Evolutionary conservation across 164 flowering plant species (phyloP), one percentile per base, ranked within the genome.

Genomic region (Chimonanthus praecox): DNA sequence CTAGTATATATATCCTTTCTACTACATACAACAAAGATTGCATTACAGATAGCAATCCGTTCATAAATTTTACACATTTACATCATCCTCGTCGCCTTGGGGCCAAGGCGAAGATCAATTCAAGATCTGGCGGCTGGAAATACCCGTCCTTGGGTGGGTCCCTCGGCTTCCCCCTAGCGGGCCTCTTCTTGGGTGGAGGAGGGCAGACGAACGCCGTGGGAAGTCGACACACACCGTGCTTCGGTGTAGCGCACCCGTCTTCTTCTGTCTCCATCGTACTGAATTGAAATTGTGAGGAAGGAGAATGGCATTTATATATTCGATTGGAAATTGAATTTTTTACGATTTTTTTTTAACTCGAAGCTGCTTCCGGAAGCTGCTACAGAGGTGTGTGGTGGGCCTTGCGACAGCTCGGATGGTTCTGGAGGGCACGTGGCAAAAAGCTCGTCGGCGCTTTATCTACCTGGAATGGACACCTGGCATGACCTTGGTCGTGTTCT

Each of bases 71-170:
- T 54, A 54, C 16, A 54, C 4, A 54, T 54, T 13, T 54, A 54
- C 60, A 54, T 54, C 4, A 54, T 44, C 16, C 49, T 66, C 68
- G 11, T 48, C 20, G 48, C 15, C 68, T 66, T 5, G 48, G 46
- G 2, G 45, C 48, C 47, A 46, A 3, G 15, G 18, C 49, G 49
- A 66, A 46, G 48, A 66, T 33, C 48, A 13, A 10, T 66, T 88
- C 88, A 0, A 88, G 83, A 77, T 88, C 90, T 5, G 86, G 87
- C 6, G 92, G 84, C 49, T 83, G 82, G 48, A 87, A 88, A 54
- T 82, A 88, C 7, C 88, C 92, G 16, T 78, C 72, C 75, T 83
- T 79, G 16, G 92, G 90, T 4, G 81, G 84, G 16, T 80, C 83
- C 47, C 74, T 69, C 78, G 65, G 70, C 67, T 71, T 71, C 21